Conservation (phyloP, 805 yeast species). For the Myxozyma kluyveri region DNA sequence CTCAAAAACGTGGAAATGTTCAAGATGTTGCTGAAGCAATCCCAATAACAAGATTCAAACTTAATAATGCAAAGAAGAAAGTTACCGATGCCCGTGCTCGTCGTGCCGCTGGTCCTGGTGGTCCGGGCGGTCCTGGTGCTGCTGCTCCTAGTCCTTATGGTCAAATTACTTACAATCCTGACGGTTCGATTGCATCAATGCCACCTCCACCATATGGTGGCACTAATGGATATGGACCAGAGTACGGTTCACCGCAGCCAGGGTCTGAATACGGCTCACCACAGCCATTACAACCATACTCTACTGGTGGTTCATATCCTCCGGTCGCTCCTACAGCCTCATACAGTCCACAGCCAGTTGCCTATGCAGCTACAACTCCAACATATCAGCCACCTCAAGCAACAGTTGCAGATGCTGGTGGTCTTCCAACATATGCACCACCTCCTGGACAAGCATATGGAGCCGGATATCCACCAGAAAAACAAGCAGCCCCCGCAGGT, state of each 20-base stretch:
- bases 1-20: slow-evolving; percentile 79
- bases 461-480: slow-evolving; percentile 20
- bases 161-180: background rate
- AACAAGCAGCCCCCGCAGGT: slow-evolving; percentile 35
- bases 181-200: background rate
- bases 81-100: slow-evolving; percentile 10
- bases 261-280: slow-evolving; percentile 1
- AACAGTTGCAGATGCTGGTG: slow-evolving; percentile 7
- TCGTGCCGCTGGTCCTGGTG: slow-evolving; percentile 34
- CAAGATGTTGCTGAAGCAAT: slow-evolving; percentile 87
- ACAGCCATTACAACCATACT: slow-evolving; percentile 9
- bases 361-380: slow-evolving; percentile 6
- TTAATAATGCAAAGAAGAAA: slow-evolving; percentile 17
- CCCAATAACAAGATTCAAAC: slow-evolving; percentile 82
- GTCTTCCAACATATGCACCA: slow-evolving; percentile 10
- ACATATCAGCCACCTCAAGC: slow-evolving; percentile 5
- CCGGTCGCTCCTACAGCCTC: slow-evolving; percentile 2
- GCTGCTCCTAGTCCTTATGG: slow-evolving; percentile 2
- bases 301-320: slow-evolving; percentile 3
- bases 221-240: slow-evolving; percentile 5
- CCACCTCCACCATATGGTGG: slow-evolving; percentile 36
- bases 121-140: slow-evolving; percentile 18
- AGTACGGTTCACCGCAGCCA: slow-evolving; percentile 11
- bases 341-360: slow-evolving; percentile 13
- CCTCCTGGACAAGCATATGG: slow-evolving; percentile 11